These are phyloP conservation scores for Candida tetrigidarum DNA, from an alignment of 1,139 yeast genomes.

Conservation along the genomic window DNA sequence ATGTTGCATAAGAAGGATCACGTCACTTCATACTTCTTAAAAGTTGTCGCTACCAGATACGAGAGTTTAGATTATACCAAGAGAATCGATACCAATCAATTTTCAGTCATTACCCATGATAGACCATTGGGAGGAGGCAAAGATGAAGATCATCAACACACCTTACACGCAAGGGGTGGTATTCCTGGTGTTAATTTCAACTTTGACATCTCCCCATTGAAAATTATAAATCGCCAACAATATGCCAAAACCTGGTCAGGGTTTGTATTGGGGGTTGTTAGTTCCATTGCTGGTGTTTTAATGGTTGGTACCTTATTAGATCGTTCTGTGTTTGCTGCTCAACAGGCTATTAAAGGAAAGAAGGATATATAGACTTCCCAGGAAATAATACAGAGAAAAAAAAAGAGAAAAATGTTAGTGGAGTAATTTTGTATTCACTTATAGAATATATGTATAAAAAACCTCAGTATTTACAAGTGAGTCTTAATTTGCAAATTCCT, in stretches of 20 bases:
- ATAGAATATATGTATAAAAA: too few species aligned
- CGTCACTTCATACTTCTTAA: conserved; percentile 76
- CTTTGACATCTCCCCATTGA: conserved; percentile 92
- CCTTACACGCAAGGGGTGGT: conserved; percentile 85
- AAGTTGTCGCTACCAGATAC: conserved; percentile 89
- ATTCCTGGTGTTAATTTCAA: conserved; percentile 86
- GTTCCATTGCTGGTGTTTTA: conserved; percentile 91
- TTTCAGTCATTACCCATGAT: conserved; percentile 88
- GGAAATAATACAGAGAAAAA: neutral
- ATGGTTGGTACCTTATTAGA: conserved; percentile 92
- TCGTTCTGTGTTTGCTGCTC: conserved; percentile 88
- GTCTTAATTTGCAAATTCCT: neutral
- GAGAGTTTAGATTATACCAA: conserved; percentile 59
- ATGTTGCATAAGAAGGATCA: conserved; percentile 58
- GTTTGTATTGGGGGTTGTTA: conserved; percentile 80
- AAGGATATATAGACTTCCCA: conserved; percentile 45
- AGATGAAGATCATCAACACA: conserved; percentile 89
- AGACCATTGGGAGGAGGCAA: conserved; percentile 85
- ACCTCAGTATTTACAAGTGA: neutral
- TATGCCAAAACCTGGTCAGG: conserved; percentile 84
- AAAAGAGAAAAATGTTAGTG: neutral
- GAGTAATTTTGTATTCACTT: neutral
- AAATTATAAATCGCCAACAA: conserved; percentile 84
- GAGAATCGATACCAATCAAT: conserved; percentile 83
- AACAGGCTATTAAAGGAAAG: conserved; percentile 74